phyloP scores from a whole-genome alignment of 306 rosid genomes.

The Quillaja saponaria region DNA sequence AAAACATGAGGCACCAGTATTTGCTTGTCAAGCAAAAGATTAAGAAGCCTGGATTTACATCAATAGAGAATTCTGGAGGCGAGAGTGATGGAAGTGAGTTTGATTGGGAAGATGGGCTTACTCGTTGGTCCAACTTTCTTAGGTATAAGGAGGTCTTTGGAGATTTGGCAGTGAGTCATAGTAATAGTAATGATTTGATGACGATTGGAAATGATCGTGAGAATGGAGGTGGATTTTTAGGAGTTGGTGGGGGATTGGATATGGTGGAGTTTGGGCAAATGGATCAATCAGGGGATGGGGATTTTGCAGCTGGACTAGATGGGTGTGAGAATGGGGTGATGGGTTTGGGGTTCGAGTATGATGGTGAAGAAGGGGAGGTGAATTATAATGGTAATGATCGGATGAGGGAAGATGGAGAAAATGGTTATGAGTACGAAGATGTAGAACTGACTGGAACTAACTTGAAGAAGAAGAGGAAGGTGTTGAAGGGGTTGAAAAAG shows the following conservation, averaged over 20 bases:
- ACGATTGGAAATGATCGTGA: constrained; percentile 47
- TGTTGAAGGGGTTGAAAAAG: constrained; percentile 59
- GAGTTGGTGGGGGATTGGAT: constrained; percentile 54
- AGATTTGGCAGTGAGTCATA: constrained; percentile 57
- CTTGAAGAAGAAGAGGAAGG: constrained; percentile 71
- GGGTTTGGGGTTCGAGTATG: constrained; percentile 79
- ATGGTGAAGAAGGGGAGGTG: constrained; percentile 75
- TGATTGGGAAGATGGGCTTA: constrained; percentile 89
- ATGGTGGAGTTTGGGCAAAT: constrained; percentile 74
- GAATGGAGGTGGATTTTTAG: constrained; percentile 56
- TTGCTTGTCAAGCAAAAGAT: constrained; percentile 93
- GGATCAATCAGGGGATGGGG: constrained; percentile 75
- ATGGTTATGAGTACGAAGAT: constrained; percentile 71
- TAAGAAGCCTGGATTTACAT: constrained; percentile 61
- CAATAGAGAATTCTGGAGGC: constrained; percentile 38
- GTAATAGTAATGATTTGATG: constrained; percentile 54
- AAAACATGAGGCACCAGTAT: constrained; percentile 98
- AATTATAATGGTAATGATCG: constrained; percentile 61
- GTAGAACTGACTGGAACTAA: constrained; percentile 57
- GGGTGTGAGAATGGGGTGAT: constrained; percentile 84
- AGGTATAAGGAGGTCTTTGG: constrained; percentile 94
- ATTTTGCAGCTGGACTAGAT: constrained; percentile 68
- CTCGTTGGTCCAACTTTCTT: constrained; percentile 91
- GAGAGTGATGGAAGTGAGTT: constrained; percentile 66
- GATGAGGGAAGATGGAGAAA: constrained; percentile 65